Base-by-base conservation (phyloP, 495 filamentous ascomycete species). In the Platismatia glauca region DNA sequence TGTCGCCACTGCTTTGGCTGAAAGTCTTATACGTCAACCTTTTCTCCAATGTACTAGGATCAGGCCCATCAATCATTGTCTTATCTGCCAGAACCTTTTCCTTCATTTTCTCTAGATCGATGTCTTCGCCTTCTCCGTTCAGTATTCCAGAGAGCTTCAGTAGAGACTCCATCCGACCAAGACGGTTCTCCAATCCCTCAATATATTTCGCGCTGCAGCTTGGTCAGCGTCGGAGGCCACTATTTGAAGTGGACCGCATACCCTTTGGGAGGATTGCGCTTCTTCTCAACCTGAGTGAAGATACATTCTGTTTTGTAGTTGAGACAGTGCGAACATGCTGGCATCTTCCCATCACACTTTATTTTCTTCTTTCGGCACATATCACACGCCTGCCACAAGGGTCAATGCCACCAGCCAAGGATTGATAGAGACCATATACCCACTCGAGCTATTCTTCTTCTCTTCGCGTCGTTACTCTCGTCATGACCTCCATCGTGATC, bases 311-410 rank as follows among this genome's bases (percentile, higher is more conserved):
- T 96, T 79, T 96, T 97, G 79, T 97, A 97, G 74, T 98, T 97
- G 71, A 87, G 87, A 72, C 94, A 98, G 74, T 98, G 95, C 20
- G 90, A 91, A 75, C 94, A 98, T 62, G 90, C 84, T 44, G 95
- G 94, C 73, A 94, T 85, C 75, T 95, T 96, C 58, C 94, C 94
- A 71, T 98, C 95, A 75, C 94, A 98, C 76, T 97, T 97, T 71
- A 98, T 97, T 82, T 98, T 98, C 80, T 97, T 98, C 77, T 96
- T 97, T 66, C 94, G 84, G 71, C 94, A 98, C 93, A 97, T 96
- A 71, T 98, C 94, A 79, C 94, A 98, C 57, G 94, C 94, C 89
- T 93, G 72, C 44, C 24, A 43, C 31, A 39, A 43, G 37, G 63
- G 69, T 75, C 62, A 73, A 69, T 67, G 37, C 58, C 59, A 58